Conservation (phyloP, 2,329 filamentous ascomycete species). For the Cadophora sp. region DNA sequence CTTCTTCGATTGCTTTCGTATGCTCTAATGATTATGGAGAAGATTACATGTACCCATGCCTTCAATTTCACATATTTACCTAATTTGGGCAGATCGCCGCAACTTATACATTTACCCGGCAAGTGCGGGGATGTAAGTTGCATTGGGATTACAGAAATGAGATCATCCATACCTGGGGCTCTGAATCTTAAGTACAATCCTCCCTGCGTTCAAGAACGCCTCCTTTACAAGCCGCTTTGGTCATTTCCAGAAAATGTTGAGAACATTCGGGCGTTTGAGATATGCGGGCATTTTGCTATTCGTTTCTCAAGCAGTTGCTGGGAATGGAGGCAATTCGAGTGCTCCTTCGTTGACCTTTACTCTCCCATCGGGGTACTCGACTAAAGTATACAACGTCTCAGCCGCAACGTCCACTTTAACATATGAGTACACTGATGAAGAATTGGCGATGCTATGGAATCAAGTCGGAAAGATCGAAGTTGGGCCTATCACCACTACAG, state of each 20-base stretch:
- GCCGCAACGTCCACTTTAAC: slow-evolving; percentile 51
- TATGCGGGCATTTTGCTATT: neutral
- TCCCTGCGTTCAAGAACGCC: neutral
- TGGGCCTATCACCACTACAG: slow-evolving; percentile 51
- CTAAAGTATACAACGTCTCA: slow-evolving; percentile 47
- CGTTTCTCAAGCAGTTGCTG: neutral
- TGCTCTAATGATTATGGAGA: neutral
- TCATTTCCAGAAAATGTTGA: neutral
- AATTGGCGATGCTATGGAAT: slow-evolving; percentile 53
- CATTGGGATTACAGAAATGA: slow-evolving; percentile 13
- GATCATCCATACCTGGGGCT: neutral
- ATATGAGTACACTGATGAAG: slow-evolving; percentile 55
- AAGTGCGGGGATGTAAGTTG: slow-evolving; percentile 3
- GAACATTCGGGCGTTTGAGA: neutral
- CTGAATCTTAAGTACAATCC: neutral
- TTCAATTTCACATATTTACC: neutral
- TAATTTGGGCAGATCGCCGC: neutral
- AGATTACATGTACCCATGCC: neutral
- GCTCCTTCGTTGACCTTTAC: slow-evolving; percentile 21
- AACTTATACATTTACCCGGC: slow-evolving; percentile 14
- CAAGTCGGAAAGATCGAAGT: slow-evolving; percentile 51
- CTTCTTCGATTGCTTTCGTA: neutral
- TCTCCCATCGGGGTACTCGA: slow-evolving; percentile 29
- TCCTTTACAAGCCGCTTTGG: neutral
- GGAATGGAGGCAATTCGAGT: neutral